A percentile compares a stretch with the other conserved stretches of the same genome.
These are phyloP conservation scores for Haemoproteus tartakovskyi DNA, from an alignment of 169 alveolate genomes.

Conservation along the genomic window DNA sequence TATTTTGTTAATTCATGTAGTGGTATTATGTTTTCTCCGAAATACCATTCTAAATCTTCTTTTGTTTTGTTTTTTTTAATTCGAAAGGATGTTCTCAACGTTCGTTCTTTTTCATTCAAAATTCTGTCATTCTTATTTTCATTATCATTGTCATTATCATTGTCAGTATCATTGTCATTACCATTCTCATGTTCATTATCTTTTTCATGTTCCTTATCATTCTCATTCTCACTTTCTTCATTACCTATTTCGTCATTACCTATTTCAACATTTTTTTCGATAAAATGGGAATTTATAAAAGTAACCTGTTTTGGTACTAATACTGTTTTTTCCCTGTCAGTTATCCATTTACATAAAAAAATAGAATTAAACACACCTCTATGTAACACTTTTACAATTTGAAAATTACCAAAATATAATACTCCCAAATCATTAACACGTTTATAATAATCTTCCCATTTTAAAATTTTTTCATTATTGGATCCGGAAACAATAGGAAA, in stretches of 20 bases:
- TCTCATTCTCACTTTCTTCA: not conserved
- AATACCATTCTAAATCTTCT: no score
- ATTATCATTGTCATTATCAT: not conserved
- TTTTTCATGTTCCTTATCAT: not conserved
- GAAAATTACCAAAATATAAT: slow-evolving; percentile 19
- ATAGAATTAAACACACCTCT: slow-evolving; percentile 44
- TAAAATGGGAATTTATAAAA: no score
- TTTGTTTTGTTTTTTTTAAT: no score
- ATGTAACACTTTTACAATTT: slow-evolving; percentile 19
- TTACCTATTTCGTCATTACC: not conserved
- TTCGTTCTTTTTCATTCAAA: no score
- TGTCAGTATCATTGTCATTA: not conserved
- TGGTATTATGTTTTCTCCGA: no score
- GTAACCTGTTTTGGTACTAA: slow-evolving; percentile 10
- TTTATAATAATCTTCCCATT: not conserved
- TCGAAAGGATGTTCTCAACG: no score
- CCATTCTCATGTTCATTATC: not conserved
- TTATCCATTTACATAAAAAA: slow-evolving; percentile 49
- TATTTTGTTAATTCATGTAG: no score
- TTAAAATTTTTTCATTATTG: no score
- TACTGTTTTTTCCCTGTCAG: slow-evolving; percentile 8
- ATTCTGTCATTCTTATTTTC: slow-evolving; percentile 1
- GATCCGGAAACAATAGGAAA: no score
- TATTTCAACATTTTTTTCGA: no score
- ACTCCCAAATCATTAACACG: slow-evolving; percentile 1